Evolutionary conservation across 2,329 filamentous ascomycete genomes (phyloP).

Genomic region (Calonectria hongkongensis): DNA sequence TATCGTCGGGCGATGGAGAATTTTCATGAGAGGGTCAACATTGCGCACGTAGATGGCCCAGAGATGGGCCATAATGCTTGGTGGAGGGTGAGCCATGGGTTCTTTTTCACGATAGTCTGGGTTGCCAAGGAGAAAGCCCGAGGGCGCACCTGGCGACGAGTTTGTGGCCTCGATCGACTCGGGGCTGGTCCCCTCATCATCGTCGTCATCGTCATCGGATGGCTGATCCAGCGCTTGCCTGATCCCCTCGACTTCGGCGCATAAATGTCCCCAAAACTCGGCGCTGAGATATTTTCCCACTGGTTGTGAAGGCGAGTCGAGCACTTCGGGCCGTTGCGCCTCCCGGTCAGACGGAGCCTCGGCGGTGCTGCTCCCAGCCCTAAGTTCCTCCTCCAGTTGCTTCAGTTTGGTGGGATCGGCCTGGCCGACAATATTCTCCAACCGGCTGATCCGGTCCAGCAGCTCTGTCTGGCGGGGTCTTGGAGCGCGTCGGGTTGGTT

Average conservation of each 20-base stretch:
- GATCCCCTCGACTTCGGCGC: constrained; percentile 66
- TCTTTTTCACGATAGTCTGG: constrained; percentile 48
- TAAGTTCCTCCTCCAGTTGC: constrained; percentile 50
- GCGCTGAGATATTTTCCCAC: constrained; percentile 63
- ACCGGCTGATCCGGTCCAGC: constrained; percentile 65
- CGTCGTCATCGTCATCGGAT: constrained; percentile 61
- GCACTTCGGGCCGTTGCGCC: constrained; percentile 43
- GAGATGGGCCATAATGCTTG: constrained; percentile 61
- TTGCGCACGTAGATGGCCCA: constrained; percentile 62
- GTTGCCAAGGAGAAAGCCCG: constrained; percentile 55
- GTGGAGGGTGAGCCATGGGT: constrained; percentile 58
- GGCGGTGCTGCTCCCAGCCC: constrained; percentile 11
- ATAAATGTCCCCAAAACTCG: constrained; percentile 67
- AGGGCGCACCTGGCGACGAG: constrained; percentile 51
- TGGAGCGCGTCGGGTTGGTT: constrained; percentile 64
- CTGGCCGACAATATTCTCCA: constrained; percentile 67
- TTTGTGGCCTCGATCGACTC: constrained; percentile 51
- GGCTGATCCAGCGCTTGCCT: constrained; percentile 65
- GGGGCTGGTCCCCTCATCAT: constrained; percentile 58
- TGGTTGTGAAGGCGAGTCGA: constrained; percentile 44
- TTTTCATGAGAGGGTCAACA: constrained; percentile 66
- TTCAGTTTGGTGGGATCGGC: constrained; percentile 59
- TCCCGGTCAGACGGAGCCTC: constrained; percentile 37
- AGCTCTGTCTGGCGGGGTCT: constrained; percentile 66
- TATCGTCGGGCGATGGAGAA: constrained; percentile 66